A percentile compares a stretch with the other conserved stretches of the same genome.
Evolutionary conservation across 768 basidiomycete species (phyloP).

Genomic region (Kwoniella pini): DNA sequence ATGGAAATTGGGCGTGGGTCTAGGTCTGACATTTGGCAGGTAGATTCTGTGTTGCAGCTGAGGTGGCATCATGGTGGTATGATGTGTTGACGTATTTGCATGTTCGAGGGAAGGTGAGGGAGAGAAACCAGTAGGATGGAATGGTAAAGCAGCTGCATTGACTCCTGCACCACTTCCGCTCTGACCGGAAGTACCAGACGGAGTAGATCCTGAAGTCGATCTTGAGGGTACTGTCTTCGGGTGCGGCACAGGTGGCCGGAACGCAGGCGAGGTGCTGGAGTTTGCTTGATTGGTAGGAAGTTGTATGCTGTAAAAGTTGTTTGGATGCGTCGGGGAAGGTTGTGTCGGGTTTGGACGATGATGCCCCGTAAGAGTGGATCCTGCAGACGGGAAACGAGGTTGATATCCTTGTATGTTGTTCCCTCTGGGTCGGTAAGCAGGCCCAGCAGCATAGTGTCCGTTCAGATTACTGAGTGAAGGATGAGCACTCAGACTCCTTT

Average conservation of each 20-base stretch:
- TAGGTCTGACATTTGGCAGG: slow-evolving; percentile 41
- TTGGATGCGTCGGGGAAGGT: slow-evolving; percentile 34
- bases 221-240: slow-evolving; percentile 9
- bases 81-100: slow-evolving; percentile 25
- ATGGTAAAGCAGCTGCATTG: slow-evolving; percentile 36
- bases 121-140: slow-evolving; percentile 30
- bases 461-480: slow-evolving; percentile 30
- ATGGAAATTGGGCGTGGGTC: slow-evolving; percentile 45
- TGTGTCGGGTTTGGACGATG: slow-evolving; percentile 16
- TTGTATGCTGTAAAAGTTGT: slow-evolving; percentile 27
- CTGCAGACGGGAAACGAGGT: slow-evolving; percentile 41
- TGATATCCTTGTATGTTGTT: slow-evolving; percentile 29
- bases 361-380: slow-evolving; percentile 12
- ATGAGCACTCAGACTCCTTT: slow-evolving; percentile 30
- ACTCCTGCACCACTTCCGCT: slow-evolving; percentile 17
- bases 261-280: slow-evolving; percentile 25
- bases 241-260: slow-evolving; percentile 8
- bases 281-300: slow-evolving; percentile 26
- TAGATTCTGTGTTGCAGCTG: slow-evolving; percentile 54
- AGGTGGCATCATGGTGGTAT: slow-evolving; percentile 51
- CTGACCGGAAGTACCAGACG: neutral
- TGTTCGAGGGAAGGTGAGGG: neutral
- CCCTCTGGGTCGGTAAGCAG: slow-evolving; percentile 36
- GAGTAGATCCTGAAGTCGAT: slow-evolving; percentile 8
- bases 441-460: slow-evolving; percentile 36